phyloP scores from a whole-genome alignment of 495 filamentous ascomycete genomes.

The Chaetomium tenue region DNA sequence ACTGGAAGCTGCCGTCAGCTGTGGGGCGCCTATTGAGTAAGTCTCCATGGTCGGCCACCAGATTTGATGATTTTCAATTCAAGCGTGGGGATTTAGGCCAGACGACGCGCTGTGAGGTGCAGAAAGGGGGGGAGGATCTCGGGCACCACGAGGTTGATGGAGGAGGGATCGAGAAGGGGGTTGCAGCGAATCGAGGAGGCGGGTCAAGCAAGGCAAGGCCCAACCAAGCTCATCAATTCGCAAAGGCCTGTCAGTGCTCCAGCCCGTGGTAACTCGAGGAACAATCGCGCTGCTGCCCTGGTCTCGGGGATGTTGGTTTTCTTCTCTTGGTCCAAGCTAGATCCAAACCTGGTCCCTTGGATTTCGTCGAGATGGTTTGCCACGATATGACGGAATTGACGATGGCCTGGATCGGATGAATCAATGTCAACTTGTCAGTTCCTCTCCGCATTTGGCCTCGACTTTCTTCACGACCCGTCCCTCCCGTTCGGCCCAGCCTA shows the following conservation, averaged over 20 bases:
- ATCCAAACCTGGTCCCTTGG: background rate
- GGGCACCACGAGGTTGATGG: background rate
- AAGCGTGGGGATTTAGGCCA: slow-evolving; percentile 11
- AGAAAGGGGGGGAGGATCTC: slow-evolving; percentile 9
- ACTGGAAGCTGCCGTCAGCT: slow-evolving; percentile 32
- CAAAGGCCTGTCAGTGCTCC: background rate
- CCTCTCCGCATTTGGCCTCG: slow-evolving; percentile 1
- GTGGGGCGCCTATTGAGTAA: slow-evolving; percentile 37
- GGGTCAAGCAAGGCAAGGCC: slow-evolving; percentile 8
- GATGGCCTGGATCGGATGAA: background rate
- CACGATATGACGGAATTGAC: background rate
- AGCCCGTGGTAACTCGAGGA: background rate
- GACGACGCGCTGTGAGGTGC: slow-evolving; percentile 1
- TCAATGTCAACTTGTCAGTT: background rate
- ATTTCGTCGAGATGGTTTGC: background rate
- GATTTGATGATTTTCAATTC: slow-evolving; percentile 18
- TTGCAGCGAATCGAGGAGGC: slow-evolving; percentile 3
- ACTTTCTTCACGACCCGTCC: slow-evolving; percentile 9
- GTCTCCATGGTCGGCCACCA: slow-evolving; percentile 38
- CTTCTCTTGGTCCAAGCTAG: background rate
- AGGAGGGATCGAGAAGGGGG: slow-evolving; percentile 2
- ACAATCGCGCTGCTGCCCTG: background rate
- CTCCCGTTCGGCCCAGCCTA: slow-evolving; percentile 12
- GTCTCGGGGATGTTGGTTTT: background rate
- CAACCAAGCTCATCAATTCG: background rate